A percentile compares a stretch with the other conserved stretches of the same genome.
Conservation (phyloP, 2,329 filamentous ascomycete genomes). For the Ceratocystis diversiconidia region DNA sequence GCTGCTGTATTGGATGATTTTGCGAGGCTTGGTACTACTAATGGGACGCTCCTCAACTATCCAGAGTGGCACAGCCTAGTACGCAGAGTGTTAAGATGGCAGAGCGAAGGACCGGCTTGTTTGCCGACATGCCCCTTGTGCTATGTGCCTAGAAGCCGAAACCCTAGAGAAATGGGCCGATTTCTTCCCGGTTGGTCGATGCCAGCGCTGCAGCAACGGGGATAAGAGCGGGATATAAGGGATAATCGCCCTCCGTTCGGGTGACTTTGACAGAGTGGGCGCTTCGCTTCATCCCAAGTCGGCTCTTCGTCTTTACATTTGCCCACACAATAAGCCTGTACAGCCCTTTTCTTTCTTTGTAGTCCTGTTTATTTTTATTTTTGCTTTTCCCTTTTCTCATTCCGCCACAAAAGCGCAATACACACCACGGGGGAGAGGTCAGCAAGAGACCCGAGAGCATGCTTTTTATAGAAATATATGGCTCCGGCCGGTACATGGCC, state of each 20-base stretch:
- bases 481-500: background rate
- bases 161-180: background rate
- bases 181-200: too few species aligned
- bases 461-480: slow-evolving; percentile 3
- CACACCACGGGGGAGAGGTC: background rate
- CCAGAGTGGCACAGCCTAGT: background rate
- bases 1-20: slow-evolving; percentile 2
- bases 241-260: background rate
- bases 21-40: background rate
- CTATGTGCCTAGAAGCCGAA: background rate
- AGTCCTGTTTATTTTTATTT: background rate
- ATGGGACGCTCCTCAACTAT: background rate
- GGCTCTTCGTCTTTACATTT: background rate
- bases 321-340: background rate
- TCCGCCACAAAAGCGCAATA: background rate
- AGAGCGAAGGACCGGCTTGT: background rate
- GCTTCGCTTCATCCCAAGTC: too few species aligned
- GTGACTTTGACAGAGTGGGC: background rate
- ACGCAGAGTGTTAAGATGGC: background rate
- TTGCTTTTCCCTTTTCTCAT: background rate
- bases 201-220: background rate
- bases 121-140: too few species aligned
- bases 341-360: background rate
- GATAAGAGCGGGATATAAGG: background rate
- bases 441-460: background rate